phyloP scores from a whole-genome alignment of 768 basidiomycete genomes.

The Hemileccinum rubropunctum region DNA sequence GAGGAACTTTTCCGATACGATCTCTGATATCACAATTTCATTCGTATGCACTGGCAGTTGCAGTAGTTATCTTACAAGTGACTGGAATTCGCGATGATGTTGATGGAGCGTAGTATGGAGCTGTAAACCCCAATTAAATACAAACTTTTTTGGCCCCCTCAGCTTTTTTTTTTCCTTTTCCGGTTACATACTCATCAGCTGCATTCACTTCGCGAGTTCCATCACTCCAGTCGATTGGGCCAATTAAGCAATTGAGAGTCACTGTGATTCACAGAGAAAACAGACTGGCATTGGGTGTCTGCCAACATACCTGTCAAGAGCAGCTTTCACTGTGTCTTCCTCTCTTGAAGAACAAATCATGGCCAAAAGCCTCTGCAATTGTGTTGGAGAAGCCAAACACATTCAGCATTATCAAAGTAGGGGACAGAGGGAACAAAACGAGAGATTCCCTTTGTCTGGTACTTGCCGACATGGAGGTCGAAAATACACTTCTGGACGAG shows the following conservation, averaged over 20 bases:
- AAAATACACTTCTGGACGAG: constrained; percentile 81
- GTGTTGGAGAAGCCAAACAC: constrained; percentile 83
- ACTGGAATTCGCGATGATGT: too few relatives aligned
- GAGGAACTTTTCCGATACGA: too few relatives aligned
- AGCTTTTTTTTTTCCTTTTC: too few relatives aligned
- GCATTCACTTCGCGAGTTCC: too few relatives aligned
- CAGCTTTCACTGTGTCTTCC: constrained; percentile 65
- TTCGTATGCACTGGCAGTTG: too few relatives aligned
- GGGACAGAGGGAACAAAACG: constrained; percentile 64
- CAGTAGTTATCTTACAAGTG: too few relatives aligned
- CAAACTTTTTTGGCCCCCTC: too few relatives aligned
- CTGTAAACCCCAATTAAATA: too few relatives aligned
- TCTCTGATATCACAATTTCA: too few relatives aligned
- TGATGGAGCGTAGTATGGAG: too few relatives aligned
- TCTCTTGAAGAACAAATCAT: constrained; percentile 91
- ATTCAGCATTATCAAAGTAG: constrained; percentile 91
- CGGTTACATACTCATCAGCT: too few relatives aligned
- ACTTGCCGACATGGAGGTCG: constrained; percentile 80
- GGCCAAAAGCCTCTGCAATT: constrained; percentile 92
- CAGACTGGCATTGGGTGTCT: constrained; percentile 88
- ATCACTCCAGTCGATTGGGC: constrained; percentile 92
- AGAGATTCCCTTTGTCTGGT: constrained; percentile 76
- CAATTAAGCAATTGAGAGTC: constrained; percentile 91
- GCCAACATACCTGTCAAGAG: constrained; percentile 82
- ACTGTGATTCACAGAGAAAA: constrained; percentile 93